Base-by-base conservation (phyloP, 352 stramenopile species). In the Phytophthora pistaciae region DNA sequence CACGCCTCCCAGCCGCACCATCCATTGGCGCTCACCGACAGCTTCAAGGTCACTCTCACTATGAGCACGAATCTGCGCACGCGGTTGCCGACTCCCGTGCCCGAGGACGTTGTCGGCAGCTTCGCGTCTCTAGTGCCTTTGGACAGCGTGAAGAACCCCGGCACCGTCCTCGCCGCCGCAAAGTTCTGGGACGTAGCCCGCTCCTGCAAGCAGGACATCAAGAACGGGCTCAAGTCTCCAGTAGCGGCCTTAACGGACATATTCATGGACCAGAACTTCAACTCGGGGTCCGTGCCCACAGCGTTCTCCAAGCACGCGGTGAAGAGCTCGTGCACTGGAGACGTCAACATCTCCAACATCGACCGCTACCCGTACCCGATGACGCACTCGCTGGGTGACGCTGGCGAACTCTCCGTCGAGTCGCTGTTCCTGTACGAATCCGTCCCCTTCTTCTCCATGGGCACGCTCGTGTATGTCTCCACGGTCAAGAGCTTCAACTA, bases 401-500 rank as follows among this genome's bases (percentile, higher is more conserved):
- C 55, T 21, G 73, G 60, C 3, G 67, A 64, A 0, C 48, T 90
- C 10, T 62, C 77, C 5, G 61, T 90, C 25, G 78, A 83, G 25
- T 67, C 64, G 9, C 62, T 88, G 18, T 79, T 87, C 59, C 68
- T 87, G 16, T 90, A 88, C 62, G 83, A 79, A 57, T 79, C 80
- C 18, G 65, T 84, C 33, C 80, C 80, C 29, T 84, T 81, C 49
- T 77, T 90, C n/a, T 63, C 77, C 23, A 78, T 82, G 36, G 79
- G 74, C 1, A 77, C 74, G 13, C 77, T 85, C 55, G 63, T 87
- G 29, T 86, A 84, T 59, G 60, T 85, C 40, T 79, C 78, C 23
- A 78, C 70, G 5, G 74, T 82, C 23, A 74, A 73, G 50, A 70
- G 55, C n/a, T 88, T 91, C 64, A 83, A 88, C 67, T 91, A 91